Base-by-base conservation (phyloP, 2,329 filamentous ascomycete genomes). In the Gnomoniopsis smithogilvyi region DNA sequence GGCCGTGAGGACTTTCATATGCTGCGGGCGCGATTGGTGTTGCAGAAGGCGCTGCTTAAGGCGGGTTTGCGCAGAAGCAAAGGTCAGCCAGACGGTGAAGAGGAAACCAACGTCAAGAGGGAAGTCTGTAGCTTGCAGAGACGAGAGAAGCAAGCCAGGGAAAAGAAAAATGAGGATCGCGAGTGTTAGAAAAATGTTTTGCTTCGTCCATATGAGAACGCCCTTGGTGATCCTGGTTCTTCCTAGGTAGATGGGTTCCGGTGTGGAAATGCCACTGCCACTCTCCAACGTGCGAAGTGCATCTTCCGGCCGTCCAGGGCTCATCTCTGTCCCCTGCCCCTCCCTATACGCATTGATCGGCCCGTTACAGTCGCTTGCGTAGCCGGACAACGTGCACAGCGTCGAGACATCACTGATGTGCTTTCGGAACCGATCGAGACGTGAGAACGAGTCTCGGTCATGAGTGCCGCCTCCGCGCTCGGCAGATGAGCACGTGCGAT, bases 1-100 rank as follows among this genome's bases (percentile, higher is more conserved):
- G 2, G 54, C 50, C 10, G 46, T 30, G 22, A 72, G 54, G 3
- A 63, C 65, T 22, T 65, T 70, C 55, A 68, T 55, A 7, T 65
- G 65, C 1, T 59, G 58, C 1, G 17, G n/a, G 0, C 45, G 17
- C 0, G 55, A 33, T 21, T 45, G 52, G 7, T 17, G 26, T n/a
- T n/a, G 38, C 14, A 19, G 14, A 41, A 43, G 21, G 2, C 51
- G 53, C 22, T 57, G 48, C 49, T 76, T 78, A 63, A 78, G 68
- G 6, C 62, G 50, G 0, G 67, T 64, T 50, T 82, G 80, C 2
- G 74, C 54, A 1, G 68, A 66, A 2, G 78, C 70, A 6, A 73
- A 72, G 17, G 69, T 66, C 12, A 77, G 72, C 83, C 83, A 86
- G 46, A 79, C 63, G 43, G 79, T 76, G 65, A 80, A 76, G 3